phyloP scores from a whole-genome alignment of 345 rosid species.

The Eucalyptus tenuipes region DNA sequence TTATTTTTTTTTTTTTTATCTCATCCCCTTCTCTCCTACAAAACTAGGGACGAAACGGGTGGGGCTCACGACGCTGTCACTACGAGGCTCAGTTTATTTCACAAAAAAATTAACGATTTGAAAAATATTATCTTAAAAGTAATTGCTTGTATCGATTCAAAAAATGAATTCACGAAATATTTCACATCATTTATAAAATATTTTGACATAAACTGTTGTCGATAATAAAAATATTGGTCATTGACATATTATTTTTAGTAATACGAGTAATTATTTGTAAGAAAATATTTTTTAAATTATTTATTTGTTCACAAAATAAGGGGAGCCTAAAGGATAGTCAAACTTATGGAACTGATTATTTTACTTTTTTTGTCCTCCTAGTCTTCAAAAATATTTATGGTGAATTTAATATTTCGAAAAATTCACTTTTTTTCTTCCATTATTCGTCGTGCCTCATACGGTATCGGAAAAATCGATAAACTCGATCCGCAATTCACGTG shows the following conservation, averaged over 20 bases:
- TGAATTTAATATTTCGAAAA: background rate
- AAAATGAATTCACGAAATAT: too few species aligned
- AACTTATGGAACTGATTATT: background rate
- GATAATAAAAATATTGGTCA: too few species aligned
- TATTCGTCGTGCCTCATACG: background rate
- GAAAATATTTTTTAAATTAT: too few species aligned
- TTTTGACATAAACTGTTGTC: rapidly evolving
- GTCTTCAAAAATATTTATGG: background rate
- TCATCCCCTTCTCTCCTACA: background rate
- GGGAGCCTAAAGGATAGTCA: background rate
- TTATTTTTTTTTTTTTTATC: background rate
- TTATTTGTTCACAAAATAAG: too few species aligned
- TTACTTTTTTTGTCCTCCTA: too few species aligned
- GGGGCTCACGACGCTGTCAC: background rate
- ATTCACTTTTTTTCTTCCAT: background rate
- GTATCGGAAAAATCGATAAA: background rate
- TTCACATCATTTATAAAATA: too few species aligned
- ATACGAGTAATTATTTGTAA: too few species aligned
- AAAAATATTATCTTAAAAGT: too few species aligned
- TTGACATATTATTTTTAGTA: too few species aligned
- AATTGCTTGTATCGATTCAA: rapidly evolving
- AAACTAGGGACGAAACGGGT: background rate
- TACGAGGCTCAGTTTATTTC: too few species aligned
- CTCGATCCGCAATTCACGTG: background rate
- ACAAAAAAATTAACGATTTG: too few species aligned